Conservation (phyloP, 163 green algal genomes). For the Scenedesmus sp. region DNA sequence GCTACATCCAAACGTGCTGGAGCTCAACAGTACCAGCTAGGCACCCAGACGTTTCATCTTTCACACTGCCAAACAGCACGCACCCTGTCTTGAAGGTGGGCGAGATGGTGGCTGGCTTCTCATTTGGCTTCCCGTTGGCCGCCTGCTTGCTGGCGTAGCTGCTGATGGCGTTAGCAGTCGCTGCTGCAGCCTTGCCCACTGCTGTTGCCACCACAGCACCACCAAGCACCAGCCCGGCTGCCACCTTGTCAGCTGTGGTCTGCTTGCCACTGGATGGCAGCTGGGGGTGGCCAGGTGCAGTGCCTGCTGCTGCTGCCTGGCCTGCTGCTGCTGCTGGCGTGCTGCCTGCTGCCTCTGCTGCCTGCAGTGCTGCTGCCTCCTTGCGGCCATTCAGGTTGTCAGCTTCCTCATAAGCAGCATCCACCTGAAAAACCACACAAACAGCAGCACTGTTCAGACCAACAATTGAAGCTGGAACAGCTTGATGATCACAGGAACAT, state of each 20-base stretch:
- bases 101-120: slow-evolving; percentile 35
- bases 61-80: not conserved
- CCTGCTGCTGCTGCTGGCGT: slow-evolving; percentile 14
- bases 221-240: slow-evolving; percentile 31
- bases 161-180: slow-evolving; percentile 22
- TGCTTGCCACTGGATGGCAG: slow-evolving; percentile 30
- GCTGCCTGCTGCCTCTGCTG: slow-evolving; percentile 39
- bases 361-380: slow-evolving; percentile 33
- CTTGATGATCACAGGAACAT: too few relatives aligned
- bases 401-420: slow-evolving; percentile 44
- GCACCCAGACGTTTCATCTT: too few relatives aligned
- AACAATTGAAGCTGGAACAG: too few relatives aligned
- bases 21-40: too few relatives aligned
- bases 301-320: not conserved
- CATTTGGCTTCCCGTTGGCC: not conserved
- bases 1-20: too few relatives aligned
- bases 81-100: slow-evolving; percentile 49
- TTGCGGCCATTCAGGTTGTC: slow-evolving; percentile 47
- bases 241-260: slow-evolving; percentile 27
- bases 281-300: not conserved
- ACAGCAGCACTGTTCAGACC: too few relatives aligned
- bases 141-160: slow-evolving; percentile 34
- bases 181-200: slow-evolving; percentile 24
- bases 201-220: slow-evolving; percentile 4
- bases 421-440: not conserved